These are phyloP conservation scores for Corymbia maculata DNA, from an alignment of 345 rosid species.

Conservation along the genomic window DNA sequence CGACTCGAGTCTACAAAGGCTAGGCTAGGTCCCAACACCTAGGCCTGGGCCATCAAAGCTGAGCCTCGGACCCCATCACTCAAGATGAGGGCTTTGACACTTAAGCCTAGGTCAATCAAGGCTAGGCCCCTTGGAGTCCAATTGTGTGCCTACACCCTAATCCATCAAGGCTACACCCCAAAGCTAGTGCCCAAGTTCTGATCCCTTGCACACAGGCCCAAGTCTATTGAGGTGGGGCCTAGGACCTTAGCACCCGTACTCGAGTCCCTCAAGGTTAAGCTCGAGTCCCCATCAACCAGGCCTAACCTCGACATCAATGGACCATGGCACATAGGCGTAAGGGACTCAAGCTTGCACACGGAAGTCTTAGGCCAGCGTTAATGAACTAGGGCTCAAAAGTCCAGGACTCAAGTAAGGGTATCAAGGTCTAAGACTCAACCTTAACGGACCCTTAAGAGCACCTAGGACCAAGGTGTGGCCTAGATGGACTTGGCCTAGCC, in stretches of 20 bases:
- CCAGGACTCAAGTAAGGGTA: rapidly evolving
- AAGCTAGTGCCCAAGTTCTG: rapidly evolving
- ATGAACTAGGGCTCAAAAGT: too few relatives aligned
- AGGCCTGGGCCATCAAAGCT: too few relatives aligned
- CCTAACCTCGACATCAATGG: too few relatives aligned
- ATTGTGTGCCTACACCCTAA: rapidly evolving
- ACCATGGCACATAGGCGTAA: rapidly evolving
- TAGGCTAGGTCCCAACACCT: too few relatives aligned
- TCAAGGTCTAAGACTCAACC: rapidly evolving
- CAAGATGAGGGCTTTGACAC: rapidly evolving
- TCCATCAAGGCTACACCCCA: too few relatives aligned
- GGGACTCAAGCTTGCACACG: too few relatives aligned
- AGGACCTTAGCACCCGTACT: rapidly evolving
- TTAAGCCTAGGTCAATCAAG: too few relatives aligned
- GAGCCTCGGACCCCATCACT: too few relatives aligned
- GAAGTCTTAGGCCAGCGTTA: rapidly evolving
- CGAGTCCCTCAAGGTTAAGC: rapidly evolving
- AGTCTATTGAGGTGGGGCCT: too few relatives aligned
- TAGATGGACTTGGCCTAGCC: too few relatives aligned
- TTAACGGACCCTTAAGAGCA: too few relatives aligned
- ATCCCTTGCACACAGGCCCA: rapidly evolving
- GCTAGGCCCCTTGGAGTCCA: rapidly evolving
- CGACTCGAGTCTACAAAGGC: too few relatives aligned
- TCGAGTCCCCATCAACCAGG: rapidly evolving
- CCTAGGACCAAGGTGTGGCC: rapidly evolving